Evolutionary conservation across 1,139 yeast genomes (phyloP).

Genomic region (Geotrichum candidum): DNA sequence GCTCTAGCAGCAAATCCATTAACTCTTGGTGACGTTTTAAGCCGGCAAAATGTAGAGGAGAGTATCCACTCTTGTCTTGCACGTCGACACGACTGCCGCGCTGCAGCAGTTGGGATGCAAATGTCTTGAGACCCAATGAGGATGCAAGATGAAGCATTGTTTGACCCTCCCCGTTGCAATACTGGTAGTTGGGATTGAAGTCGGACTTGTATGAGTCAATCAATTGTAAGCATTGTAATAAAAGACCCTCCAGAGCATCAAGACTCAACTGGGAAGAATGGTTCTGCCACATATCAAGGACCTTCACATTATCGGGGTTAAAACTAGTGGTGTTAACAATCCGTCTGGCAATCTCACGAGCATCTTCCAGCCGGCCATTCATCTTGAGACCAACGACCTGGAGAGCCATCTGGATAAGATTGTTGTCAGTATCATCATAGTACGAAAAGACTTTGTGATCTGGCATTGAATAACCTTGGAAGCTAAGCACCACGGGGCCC

Average conservation of each 20-base stretch:
- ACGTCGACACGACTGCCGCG: conserved; percentile 70
- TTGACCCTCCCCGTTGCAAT: conserved; percentile 71
- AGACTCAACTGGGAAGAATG: conserved; percentile 26
- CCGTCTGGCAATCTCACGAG: conserved; percentile 76
- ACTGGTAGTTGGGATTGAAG: conserved; percentile 62
- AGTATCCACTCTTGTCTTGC: conserved; percentile 66
- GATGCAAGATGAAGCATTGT: conserved; percentile 76
- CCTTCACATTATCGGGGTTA: conserved; percentile 8
- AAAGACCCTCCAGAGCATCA: conserved; percentile 52
- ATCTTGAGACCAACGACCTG: conserved; percentile 88
- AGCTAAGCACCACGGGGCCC: conserved; percentile 82
- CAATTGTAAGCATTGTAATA: conserved; percentile 59
- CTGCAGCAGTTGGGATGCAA: conserved; percentile 56
- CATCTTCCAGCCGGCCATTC: conserved; percentile 89
- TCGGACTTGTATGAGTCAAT: conserved; percentile 54
- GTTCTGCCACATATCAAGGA: conserved; percentile 4
- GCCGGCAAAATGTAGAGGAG: conserved; percentile 79
- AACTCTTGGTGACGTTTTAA: conserved; percentile 59
- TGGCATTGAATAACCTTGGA: conserved; percentile 40
- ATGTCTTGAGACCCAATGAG: conserved; percentile 54
- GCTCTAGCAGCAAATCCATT: conserved; percentile 49
- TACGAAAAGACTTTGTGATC: conserved; percentile 67
- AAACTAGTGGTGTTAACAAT: conserved; percentile 43
- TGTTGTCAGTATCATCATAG: conserved; percentile 88
- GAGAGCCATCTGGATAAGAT: conserved; percentile 78